These are phyloP conservation scores for Endoconidiophora polonica DNA, from an alignment of 2,329 filamentous ascomycete species.

Conservation along the genomic window DNA sequence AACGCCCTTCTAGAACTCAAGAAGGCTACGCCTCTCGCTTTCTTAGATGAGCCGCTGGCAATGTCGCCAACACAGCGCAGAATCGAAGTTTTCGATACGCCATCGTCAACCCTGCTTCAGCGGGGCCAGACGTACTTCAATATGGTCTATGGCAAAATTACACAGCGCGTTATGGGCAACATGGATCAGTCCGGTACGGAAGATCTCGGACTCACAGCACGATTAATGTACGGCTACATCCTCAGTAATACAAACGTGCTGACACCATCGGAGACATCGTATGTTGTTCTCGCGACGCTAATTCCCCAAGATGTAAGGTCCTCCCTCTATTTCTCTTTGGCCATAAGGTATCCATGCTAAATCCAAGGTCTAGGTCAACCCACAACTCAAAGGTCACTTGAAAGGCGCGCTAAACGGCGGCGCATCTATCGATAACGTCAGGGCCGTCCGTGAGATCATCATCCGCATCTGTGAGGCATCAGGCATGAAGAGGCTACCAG, in stretches of 20 bases:
- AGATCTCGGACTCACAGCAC: constrained; percentile 30
- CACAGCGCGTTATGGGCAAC: constrained; percentile 28
- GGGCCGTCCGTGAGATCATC: constrained; percentile 29
- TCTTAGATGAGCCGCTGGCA: constrained; percentile 23
- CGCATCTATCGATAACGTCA: constrained; percentile 30
- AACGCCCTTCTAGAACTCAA: constrained; percentile 31
- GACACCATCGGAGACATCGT: constrained; percentile 30
- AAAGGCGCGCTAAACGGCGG: constrained; percentile 33
- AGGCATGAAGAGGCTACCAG: constrained; percentile 27
- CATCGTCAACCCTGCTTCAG: constrained; percentile 22
- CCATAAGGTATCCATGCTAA: neutral
- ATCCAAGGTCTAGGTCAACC: constrained; percentile 26
- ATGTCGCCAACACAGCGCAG: constrained; percentile 24
- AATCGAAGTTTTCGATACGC: constrained; percentile 23
- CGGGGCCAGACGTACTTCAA: constrained; percentile 32
- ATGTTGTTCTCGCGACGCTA: constrained; percentile 32
- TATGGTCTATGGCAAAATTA: constrained; percentile 32
- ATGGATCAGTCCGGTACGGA: constrained; percentile 33
- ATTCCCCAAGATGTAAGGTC: constrained; percentile 33
- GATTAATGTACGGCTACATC: constrained; percentile 32
- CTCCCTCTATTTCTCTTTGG: neutral
- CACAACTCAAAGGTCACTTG: constrained; percentile 36
- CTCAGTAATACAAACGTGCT: constrained; percentile 31
- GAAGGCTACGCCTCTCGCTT: constrained; percentile 24
- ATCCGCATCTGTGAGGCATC: constrained; percentile 30